A percentile compares a stretch with the other conserved stretches of the same genome.
Evolutionary conservation across 23 red algal genomes (phyloP).

Genomic region (Gracilaria caudata): DNA sequence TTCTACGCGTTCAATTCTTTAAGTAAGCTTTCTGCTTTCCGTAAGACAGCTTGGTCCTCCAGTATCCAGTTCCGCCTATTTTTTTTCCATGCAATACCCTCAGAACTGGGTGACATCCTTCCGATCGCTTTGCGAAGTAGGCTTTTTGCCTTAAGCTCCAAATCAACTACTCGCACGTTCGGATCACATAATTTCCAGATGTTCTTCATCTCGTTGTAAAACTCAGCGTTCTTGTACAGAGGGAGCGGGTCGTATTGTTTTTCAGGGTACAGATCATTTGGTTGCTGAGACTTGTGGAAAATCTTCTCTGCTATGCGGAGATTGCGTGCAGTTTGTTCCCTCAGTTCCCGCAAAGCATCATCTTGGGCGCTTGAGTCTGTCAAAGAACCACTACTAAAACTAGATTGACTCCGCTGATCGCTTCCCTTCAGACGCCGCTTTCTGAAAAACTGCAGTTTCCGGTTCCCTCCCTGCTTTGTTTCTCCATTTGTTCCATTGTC

Average conservation of each 20-base stretch:
- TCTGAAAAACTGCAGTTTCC: not conserved
- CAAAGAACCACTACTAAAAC: conserved; percentile 1
- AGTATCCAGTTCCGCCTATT: conserved; percentile 24
- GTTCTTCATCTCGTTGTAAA: not conserved
- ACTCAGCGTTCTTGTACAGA: not conserved
- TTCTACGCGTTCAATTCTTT: not conserved
- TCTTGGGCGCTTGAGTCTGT: not conserved
- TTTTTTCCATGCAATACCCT: not conserved
- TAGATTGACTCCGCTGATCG: conserved; percentile 6
- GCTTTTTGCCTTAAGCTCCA: not conserved
- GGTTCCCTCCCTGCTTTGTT: not conserved
- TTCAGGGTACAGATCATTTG: not conserved
- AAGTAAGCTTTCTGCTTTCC: not conserved
- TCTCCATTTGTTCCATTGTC: not conserved
- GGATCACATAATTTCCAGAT: conserved; percentile 11
- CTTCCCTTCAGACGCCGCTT: not conserved
- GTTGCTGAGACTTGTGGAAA: not conserved
- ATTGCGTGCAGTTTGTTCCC: not conserved
- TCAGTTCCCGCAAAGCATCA: not conserved
- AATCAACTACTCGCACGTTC: not conserved
- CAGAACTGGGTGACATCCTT: not conserved
- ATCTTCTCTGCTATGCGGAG: not conserved
- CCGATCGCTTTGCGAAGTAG: not conserved
- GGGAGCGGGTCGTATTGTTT: not conserved
- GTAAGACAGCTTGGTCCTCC: not conserved